Conservation (phyloP, 2,329 filamentous ascomycete species). For the Claviceps sp. region DNA sequence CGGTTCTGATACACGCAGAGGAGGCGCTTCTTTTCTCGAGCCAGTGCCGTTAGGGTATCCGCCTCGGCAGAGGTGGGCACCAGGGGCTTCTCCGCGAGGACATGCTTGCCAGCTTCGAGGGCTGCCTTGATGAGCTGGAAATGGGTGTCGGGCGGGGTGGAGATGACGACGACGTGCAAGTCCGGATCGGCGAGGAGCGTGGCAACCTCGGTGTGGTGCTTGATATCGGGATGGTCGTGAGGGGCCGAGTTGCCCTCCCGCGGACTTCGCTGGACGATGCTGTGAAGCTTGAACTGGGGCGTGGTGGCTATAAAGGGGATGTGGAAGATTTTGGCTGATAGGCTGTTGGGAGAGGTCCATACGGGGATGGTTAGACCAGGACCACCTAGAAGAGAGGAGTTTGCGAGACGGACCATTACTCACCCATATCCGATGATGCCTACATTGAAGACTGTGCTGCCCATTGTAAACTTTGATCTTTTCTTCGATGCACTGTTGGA, state of each 20-base stretch:
- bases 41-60: slow-evolving; percentile 43
- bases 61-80: slow-evolving; percentile 59
- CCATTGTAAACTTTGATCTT: slow-evolving; percentile 12
- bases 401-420: slow-evolving; percentile 7
- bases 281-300: slow-evolving; percentile 52
- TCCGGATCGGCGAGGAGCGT: slow-evolving; percentile 50
- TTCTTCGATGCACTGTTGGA: no score
- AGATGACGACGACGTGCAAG: slow-evolving; percentile 58
- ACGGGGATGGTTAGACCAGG: no score
- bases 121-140: slow-evolving; percentile 50
- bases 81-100: slow-evolving; percentile 74
- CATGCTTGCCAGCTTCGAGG: slow-evolving; percentile 59
- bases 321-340: slow-evolving; percentile 68
- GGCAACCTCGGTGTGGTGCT: slow-evolving; percentile 49
- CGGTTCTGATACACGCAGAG: slow-evolving; percentile 66
- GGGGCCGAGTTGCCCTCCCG: slow-evolving; percentile 51
- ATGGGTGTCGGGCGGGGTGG: slow-evolving; percentile 60
- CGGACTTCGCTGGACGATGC: slow-evolving; percentile 63
- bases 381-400: no score
- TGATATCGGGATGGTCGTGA: slow-evolving; percentile 50
- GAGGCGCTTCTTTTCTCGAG: slow-evolving; percentile 34
- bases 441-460: slow-evolving; percentile 32
- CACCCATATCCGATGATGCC: slow-evolving; percentile 40
- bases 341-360: slow-evolving; percentile 19
- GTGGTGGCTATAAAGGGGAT: slow-evolving; percentile 62